Evolutionary conservation across 2,329 filamentous ascomycete genomes (phyloP).

Genomic region (Akanthomyces lecanii): DNA sequence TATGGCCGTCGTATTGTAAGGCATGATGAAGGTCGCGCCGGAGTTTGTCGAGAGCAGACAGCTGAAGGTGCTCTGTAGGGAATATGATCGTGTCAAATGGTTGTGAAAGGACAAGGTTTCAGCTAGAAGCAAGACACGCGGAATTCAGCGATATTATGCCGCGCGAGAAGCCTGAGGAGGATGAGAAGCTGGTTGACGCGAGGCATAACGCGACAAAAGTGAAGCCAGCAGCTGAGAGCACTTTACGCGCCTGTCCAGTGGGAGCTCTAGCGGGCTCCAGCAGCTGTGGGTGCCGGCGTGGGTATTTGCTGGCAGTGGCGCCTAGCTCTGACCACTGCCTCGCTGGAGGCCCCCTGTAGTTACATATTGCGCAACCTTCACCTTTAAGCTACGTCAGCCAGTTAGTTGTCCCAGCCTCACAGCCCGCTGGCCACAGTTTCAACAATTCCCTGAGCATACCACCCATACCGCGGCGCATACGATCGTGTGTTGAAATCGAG

Average conservation of each 20-base stretch:
- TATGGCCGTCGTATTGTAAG: slow-evolving; percentile 84
- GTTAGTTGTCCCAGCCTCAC: neutral
- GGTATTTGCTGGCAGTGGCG: neutral
- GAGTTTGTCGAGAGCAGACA: neutral
- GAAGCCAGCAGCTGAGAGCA: neutral
- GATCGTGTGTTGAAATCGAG: neutral
- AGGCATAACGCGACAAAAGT: neutral
- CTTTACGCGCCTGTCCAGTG: slow-evolving; percentile 9
- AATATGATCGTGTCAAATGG: neutral
- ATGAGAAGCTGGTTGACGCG: neutral
- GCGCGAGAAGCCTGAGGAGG: neutral
- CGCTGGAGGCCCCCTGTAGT: slow-evolving; percentile 20
- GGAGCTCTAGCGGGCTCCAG: neutral
- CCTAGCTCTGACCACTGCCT: neutral
- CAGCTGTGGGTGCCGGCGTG: neutral
- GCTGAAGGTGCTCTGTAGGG: neutral
- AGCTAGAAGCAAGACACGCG: neutral
- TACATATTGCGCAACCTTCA: slow-evolving; percentile 5
- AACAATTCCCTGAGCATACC: neutral
- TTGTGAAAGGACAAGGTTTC: neutral
- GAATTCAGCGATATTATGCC: neutral
- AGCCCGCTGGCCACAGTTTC: neutral
- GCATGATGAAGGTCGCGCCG: slow-evolving; percentile 52
- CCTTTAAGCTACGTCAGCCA: slow-evolving; percentile 3
- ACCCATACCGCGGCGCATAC: neutral